Evolutionary conservation across 257 asterid species (phyloP).

Genomic region (Agastache rugosa): DNA sequence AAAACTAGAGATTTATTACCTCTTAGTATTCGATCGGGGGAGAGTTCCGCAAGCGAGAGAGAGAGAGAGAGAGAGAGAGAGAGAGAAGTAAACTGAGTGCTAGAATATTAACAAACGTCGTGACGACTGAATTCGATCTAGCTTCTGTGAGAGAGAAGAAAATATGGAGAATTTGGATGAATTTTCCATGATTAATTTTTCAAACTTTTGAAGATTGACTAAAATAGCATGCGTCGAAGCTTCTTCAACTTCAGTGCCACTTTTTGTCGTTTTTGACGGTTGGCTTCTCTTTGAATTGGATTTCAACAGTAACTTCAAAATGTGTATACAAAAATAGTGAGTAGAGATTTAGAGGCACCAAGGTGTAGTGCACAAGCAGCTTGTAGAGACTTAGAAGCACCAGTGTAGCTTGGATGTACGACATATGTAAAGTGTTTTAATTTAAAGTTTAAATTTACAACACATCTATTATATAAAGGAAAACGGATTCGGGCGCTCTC

Average conservation of each 20-base stretch:
- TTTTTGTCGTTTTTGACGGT: not conserved
- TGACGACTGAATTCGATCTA: not conserved
- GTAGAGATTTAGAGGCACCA: too few species aligned
- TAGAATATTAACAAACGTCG: not conserved
- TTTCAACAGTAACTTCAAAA: not conserved
- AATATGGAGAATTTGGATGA: not conserved
- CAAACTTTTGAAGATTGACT: conserved; percentile 21
- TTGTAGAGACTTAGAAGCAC: too few species aligned
- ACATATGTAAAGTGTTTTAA: too few species aligned
- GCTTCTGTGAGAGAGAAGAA: conserved; percentile 7
- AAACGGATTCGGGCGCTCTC: too few species aligned
- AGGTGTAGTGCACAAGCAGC: too few species aligned
- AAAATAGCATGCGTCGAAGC: conserved; percentile 12
- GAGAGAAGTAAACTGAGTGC: not conserved
- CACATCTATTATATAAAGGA: too few species aligned
- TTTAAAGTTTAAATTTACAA: too few species aligned
- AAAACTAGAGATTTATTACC: conserved; percentile 20
- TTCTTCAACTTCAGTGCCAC: conserved; percentile 31
- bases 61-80: conserved; percentile 17
- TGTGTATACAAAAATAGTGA: too few species aligned
- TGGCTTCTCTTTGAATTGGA: not conserved
- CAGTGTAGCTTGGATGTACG: too few species aligned
- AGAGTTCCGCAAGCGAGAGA: not conserved
- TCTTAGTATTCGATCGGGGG: not conserved
- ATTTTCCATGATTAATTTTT: not conserved